Evolutionary conservation across 805 yeast species (phyloP).

Genomic region (Lipomyces starkeyi): DNA sequence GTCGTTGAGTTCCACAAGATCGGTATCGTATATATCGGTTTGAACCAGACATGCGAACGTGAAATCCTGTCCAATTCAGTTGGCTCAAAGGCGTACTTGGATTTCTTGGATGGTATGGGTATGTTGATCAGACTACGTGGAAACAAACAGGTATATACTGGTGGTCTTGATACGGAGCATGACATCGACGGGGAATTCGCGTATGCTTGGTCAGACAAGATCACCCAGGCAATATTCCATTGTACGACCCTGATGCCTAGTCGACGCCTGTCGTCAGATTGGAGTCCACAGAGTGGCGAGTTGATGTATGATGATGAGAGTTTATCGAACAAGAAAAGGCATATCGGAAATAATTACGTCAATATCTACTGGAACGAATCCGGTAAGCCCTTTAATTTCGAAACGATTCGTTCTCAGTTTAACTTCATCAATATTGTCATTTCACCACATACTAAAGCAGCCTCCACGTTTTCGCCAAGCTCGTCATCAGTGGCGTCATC

Average conservation of each 20-base stretch:
- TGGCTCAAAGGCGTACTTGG: constrained; percentile 69
- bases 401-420: constrained; percentile 75
- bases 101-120: constrained; percentile 67
- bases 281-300: constrained; percentile 6
- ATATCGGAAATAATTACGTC: constrained; percentile 85
- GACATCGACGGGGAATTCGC: constrained; percentile 80
- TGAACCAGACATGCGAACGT: constrained; percentile 64
- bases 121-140: constrained; percentile 60
- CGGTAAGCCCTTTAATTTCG: constrained; percentile 65
- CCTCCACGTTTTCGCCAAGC: constrained; percentile 29
- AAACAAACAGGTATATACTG: constrained; percentile 63
- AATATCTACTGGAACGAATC: constrained; percentile 83
- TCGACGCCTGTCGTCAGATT: constrained; percentile 45
- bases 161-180: constrained; percentile 76
- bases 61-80: constrained; percentile 66
- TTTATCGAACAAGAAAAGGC: constrained; percentile 64
- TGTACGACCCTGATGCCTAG: constrained; percentile 82
- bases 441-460: constrained; percentile 58
- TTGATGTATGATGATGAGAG: constrained; percentile 26
- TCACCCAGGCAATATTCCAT: constrained; percentile 75
- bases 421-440: constrained; percentile 82
- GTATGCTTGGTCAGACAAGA: constrained; percentile 71
- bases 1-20: constrained; percentile 78
- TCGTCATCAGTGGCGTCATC: constrained; percentile 27
- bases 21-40: constrained; percentile 77